These are phyloP conservation scores for Trapa incisa DNA, from an alignment of 345 rosid species.

Conservation along the genomic window DNA sequence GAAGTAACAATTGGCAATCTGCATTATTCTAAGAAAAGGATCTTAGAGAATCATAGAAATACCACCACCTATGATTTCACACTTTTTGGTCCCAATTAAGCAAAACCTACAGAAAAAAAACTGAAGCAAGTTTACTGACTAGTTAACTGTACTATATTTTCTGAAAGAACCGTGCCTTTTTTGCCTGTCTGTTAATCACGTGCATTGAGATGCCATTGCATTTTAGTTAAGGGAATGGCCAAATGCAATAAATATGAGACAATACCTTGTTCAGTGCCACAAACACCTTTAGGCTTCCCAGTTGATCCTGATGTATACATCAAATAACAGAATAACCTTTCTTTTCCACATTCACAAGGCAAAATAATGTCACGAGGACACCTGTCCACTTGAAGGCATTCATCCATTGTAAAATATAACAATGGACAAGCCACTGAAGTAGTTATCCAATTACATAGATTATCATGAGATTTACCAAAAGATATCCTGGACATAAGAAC, in stretches of 20 bases:
- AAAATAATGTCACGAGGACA: constrained; percentile 17
- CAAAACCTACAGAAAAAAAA: not conserved
- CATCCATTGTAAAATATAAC: constrained; percentile 39
- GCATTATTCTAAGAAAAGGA: not conserved
- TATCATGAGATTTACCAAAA: constrained; percentile 25
- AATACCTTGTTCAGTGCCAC: constrained; percentile 83
- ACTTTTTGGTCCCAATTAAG: not conserved
- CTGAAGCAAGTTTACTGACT: not conserved
- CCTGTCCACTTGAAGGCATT: constrained; percentile 12
- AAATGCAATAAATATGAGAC: not conserved
- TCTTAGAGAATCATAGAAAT: not conserved
- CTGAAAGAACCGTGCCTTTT: too few relatives aligned
- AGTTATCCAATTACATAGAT: constrained; percentile 38
- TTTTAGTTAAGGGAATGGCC: not conserved
- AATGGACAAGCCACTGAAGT: constrained; percentile 28
- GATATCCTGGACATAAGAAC: constrained; percentile 37
- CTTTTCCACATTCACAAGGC: constrained; percentile 41
- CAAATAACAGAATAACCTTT: constrained; percentile 60
- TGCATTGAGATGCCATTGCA: not conserved
- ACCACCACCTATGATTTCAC: not conserved
- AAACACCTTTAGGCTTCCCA: constrained; percentile 84
- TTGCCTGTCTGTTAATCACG: not conserved
- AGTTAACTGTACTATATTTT: not conserved
- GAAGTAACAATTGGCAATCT: not conserved
- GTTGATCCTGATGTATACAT: constrained; percentile 94